Base-by-base conservation (phyloP, 371 early-diverging fungal genomes). In the Apophysomyces trapeziformis region DNA sequence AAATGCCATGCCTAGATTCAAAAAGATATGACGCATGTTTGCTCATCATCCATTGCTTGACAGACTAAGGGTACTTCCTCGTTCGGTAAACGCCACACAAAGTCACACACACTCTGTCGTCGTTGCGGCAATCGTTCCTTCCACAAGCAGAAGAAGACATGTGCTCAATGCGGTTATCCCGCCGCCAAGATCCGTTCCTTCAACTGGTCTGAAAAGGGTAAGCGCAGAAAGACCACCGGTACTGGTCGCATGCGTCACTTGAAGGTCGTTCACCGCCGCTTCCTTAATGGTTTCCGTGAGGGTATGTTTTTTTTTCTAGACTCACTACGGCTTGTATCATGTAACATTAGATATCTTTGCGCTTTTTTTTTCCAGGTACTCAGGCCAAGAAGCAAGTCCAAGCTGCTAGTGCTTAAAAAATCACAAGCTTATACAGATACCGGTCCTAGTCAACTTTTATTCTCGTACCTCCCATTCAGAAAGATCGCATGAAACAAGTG, bases 141-240 rank as follows among this genome's bases (percentile, higher is more conserved):
- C 94, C 99, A 99, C 93, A 96, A 93, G 91, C 98, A 98, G 85
- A 98, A 98, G 94, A 94, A 96, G 92, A 94, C 92, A 67, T 99
- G 99, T 87, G 93, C 99, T 71, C 91, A 92, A 77, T 99, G 99
- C 87, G 99, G 95, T 67, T 99, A 96, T 89, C 99, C 99, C 58
- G 85, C 95, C 72, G 94, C 96, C 74, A 99, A 97, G 90, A 92
- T 90, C 84, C 92, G 99, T 78, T 88, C 85, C 78, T 97, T 82
- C 89, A 93, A 94, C 87, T 97, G 96, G 94, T 87, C 90, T 76
- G 90, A 84, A 72, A 99, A 99, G 92, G 96, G 91, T 74, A 90
- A 89, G 84, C 90, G 98, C 75, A 93, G 98, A 89, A 94, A 92
- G 90, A 95, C 96, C 76, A 93, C 96, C 78, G 99, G 99, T 74